Evolutionary conservation across 2,329 filamentous ascomycete species (phyloP).

Genomic region (Epichloe uncinata): DNA sequence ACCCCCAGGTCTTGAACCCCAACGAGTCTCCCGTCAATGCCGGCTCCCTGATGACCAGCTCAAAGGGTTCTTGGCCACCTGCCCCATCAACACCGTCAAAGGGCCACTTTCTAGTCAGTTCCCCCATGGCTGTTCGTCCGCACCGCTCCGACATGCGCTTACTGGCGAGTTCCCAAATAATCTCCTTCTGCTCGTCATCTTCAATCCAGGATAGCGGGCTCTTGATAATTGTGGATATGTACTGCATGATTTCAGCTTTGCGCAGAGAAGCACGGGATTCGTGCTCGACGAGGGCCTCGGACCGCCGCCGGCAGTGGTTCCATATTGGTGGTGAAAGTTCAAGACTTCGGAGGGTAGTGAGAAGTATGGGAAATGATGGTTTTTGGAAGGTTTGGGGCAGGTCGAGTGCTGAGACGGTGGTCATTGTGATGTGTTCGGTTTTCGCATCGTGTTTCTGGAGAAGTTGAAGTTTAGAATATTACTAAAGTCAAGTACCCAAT

Average conservation of each 20-base stretch:
- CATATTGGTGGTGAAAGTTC: slow-evolving; percentile 55
- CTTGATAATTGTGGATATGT: slow-evolving; percentile 56
- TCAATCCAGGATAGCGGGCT: slow-evolving; percentile 56
- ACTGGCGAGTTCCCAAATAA: slow-evolving; percentile 67
- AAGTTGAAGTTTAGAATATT: too few species aligned
- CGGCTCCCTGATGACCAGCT: slow-evolving; percentile 70
- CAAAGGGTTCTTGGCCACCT: slow-evolving; percentile 29
- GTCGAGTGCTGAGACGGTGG: slow-evolving; percentile 31
- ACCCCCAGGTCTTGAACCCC: slow-evolving; percentile 93
- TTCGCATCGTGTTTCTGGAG: not conserved
- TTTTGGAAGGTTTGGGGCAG: slow-evolving; percentile 74
- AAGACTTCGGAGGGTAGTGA: slow-evolving; percentile 53
- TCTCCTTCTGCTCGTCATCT: slow-evolving; percentile 51
- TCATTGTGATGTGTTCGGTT: not conserved
- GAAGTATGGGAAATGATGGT: slow-evolving; percentile 51
- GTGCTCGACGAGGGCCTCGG: slow-evolving; percentile 28
- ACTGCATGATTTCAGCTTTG: slow-evolving; percentile 44
- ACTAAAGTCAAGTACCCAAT: too few species aligned
- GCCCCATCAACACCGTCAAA: slow-evolving; percentile 21
- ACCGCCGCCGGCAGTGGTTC: slow-evolving; percentile 34
- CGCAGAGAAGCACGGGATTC: slow-evolving; percentile 27
- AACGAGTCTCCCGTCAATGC: slow-evolving; percentile 77
- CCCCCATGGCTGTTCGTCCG: slow-evolving; percentile 52
- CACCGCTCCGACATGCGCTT: slow-evolving; percentile 73
- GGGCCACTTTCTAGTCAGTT: slow-evolving; percentile 41